Base-by-base conservation (phyloP, 306 rosid genomes). In the Dalbergia cochinchinensis region DNA sequence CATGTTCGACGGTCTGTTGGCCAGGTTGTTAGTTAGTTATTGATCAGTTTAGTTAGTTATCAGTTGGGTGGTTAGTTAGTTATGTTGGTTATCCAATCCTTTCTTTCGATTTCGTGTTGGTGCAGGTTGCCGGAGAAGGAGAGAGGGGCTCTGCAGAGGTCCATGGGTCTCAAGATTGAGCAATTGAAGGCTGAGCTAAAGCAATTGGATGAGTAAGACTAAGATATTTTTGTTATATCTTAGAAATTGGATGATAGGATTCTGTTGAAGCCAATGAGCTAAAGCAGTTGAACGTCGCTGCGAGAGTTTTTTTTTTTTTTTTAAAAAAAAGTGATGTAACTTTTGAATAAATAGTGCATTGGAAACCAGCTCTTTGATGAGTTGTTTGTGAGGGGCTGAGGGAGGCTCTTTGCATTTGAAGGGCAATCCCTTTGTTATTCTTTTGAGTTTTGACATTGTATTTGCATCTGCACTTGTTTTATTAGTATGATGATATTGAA, bases 131-230 rank as follows among this genome's bases (percentile, higher is more conserved):
- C 97, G 0, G 96, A 95, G 72, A 86, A 39, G 75, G 89, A 89
- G 35, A 89, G 58, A 68, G 86, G 85, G 13, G 96, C 90, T 58
- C 53, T 92, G 83, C 94, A 83, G 88, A 91, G 98, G 64, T 88
- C 96, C 0, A 95, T 92, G 98, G 99, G 99, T 18, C 86, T 91
- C 63, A 95, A 95, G 86, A 95, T 95, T 82, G 94, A 91, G 82
- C 98, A 95, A 82, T 67, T 95, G 84, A 95, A 95, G 74, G 99
- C 97, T 35, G 99, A 95, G 85, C 85, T 94, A 68, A 69, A 82
- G 16, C 99, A 91, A 86, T 83, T 94, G 66, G 85, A 92, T 77
- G 99, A 95, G 72, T 92, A 87, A 89, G 65, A n/a, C 7, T 50
- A 13, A 45, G 50, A 9, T n/a, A n/a, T 26, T 47, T 51, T 51